Conservation (phyloP, 2,329 filamentous ascomycete genomes). For the Fusarium staphyleae region DNA sequence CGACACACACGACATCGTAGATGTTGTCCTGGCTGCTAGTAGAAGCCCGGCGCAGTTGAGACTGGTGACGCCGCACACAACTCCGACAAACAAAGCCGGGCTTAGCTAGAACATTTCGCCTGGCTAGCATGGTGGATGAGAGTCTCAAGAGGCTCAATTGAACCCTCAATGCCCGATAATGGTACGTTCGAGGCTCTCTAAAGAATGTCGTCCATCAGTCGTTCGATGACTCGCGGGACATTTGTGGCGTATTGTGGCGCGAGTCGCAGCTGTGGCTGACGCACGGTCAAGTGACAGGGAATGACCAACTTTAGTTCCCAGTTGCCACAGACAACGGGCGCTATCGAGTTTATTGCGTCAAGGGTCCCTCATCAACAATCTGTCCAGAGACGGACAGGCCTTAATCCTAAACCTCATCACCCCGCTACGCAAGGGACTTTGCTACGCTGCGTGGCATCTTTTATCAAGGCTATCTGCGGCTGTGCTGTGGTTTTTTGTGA, state of each 20-base stretch:
- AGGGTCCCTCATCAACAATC: constrained; percentile 42
- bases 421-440: constrained; percentile 26
- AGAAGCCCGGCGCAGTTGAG: constrained; percentile 51
- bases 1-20: constrained; percentile 92
- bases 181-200: constrained; percentile 15
- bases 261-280: constrained; percentile 27
- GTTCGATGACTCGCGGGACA: constrained; percentile 33
- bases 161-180: background rate
- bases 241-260: constrained; percentile 28
- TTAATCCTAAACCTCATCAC: constrained; percentile 31
- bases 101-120: constrained; percentile 36
- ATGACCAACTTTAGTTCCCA: constrained; percentile 23
- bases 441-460: constrained; percentile 4
- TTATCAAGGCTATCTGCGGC: background rate
- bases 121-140: constrained; percentile 39
- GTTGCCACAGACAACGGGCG: constrained; percentile 53
- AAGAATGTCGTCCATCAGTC: constrained; percentile 28
- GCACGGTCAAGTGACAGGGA: constrained; percentile 37
- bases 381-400: constrained; percentile 25
- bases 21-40: constrained; percentile 67
- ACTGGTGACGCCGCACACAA: constrained; percentile 52
- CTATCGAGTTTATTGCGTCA: constrained; percentile 44
- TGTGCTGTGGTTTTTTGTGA: constrained; percentile 6
- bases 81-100: constrained; percentile 55
- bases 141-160: constrained; percentile 4